Percentiles rank a stretch among this genome's conserved stretches.
Conservation (phyloP, 2,329 filamentous ascomycete species). For the Alternaria arborescens region DNA sequence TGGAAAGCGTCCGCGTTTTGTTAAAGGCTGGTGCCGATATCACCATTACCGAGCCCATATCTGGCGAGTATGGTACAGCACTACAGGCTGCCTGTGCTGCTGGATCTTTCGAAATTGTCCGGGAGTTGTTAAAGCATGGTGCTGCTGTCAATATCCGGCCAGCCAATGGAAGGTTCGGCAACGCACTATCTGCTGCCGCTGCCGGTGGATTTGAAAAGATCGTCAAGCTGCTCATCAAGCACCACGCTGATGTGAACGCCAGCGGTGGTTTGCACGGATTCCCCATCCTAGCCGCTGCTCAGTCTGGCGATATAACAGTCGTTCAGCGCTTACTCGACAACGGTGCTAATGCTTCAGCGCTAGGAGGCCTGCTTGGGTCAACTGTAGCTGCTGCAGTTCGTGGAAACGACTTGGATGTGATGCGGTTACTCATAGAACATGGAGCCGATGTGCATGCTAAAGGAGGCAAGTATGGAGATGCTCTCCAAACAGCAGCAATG, state of each 20-base stretch:
- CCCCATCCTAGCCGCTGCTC: slow-evolving; percentile 31
- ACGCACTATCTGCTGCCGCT: slow-evolving; percentile 23
- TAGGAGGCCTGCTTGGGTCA: slow-evolving; percentile 19
- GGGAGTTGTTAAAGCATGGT: slow-evolving; percentile 23
- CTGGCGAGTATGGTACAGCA: slow-evolving; percentile 31
- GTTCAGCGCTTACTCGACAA: slow-evolving; percentile 25
- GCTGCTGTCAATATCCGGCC: slow-evolving; percentile 28
- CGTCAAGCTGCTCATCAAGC: slow-evolving; percentile 22
- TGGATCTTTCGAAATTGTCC: slow-evolving; percentile 23
- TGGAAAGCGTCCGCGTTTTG: slow-evolving; percentile 23
- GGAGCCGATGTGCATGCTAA: slow-evolving; percentile 30
- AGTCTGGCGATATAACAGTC: slow-evolving; percentile 11
- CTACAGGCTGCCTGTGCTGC: slow-evolving; percentile 31
- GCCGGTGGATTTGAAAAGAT: slow-evolving; percentile 15
- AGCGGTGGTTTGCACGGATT: slow-evolving; percentile 25
- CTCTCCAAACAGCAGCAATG: slow-evolving; percentile 26
- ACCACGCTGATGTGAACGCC: slow-evolving; percentile 28
- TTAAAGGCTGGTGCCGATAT: slow-evolving; percentile 26
- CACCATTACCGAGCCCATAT: slow-evolving; percentile 14
- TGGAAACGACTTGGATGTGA: slow-evolving; percentile 20
- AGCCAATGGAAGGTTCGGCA: slow-evolving; percentile 25
- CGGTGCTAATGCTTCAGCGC: slow-evolving; percentile 20
- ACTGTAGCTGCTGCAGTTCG: slow-evolving; percentile 29
- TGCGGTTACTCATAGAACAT: slow-evolving; percentile 32
- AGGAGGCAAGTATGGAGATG: slow-evolving; percentile 30